These are phyloP conservation scores for Calonectria pauciramosa DNA, from an alignment of 2,329 filamentous ascomycete genomes.

Conservation along the genomic window DNA sequence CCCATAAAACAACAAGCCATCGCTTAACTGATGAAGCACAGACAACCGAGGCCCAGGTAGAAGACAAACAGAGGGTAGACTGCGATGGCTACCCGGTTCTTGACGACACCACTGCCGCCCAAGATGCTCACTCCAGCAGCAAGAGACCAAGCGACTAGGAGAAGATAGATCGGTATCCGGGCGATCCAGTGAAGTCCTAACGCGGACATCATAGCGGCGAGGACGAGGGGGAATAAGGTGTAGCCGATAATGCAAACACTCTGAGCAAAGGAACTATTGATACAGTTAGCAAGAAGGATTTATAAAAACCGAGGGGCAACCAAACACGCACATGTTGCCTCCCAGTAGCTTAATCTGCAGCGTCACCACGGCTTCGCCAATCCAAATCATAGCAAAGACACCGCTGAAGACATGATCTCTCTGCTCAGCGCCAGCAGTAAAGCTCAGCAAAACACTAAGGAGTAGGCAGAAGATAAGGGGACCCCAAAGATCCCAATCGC, in stretches of 20 bases:
- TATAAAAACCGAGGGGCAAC: neutral
- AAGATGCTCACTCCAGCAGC: constrained; percentile 97
- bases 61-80: constrained; percentile 97
- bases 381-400: constrained; percentile 97
- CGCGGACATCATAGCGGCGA: constrained; percentile 91
- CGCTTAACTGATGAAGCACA: constrained; percentile 93
- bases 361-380: constrained; percentile 97
- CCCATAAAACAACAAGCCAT: neutral
- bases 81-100: constrained; percentile 92
- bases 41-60: constrained; percentile 90
- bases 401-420: constrained; percentile 93
- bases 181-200: constrained; percentile 83
- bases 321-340: constrained; percentile 87
- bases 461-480: constrained; percentile 94
- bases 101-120: constrained; percentile 93
- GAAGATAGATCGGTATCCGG: constrained; percentile 89
- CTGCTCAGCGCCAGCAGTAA: constrained; percentile 84
- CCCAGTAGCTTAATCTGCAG: constrained; percentile 96
- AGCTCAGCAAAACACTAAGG: constrained; percentile 87
- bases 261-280: constrained; percentile 90
- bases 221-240: constrained; percentile 95
- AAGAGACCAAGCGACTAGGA: constrained; percentile 91
- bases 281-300: constrained; percentile 35
- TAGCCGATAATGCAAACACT: constrained; percentile 98
- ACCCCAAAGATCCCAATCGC: constrained; percentile 99